Base-by-base conservation (phyloP, 345 rosid species). In the Sonneratia alba region DNA sequence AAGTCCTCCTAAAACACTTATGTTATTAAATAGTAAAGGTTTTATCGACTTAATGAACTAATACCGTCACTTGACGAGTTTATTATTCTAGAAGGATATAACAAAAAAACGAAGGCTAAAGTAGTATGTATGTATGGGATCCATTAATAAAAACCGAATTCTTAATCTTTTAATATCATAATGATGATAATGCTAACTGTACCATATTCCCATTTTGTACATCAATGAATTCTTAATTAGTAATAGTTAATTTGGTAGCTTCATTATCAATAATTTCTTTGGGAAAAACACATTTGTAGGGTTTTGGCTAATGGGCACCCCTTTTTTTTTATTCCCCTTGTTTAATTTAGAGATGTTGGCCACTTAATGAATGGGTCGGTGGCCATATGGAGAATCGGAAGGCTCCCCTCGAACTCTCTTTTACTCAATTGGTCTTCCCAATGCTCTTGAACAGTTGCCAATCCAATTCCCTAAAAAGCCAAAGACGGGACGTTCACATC, bases 261-360 rank as follows among this genome's bases (percentile, higher is more conserved):
- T 48, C 14, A 13, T 12, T 48, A 14, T 10, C 18, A 48, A 48
- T 67, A 15, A 66, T 53, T 21, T 73, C 16, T 67, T 37, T 18
- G 37, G 53, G 27, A 7, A 15, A 70, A 45, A 76, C 85, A 75
- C 69, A 75, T 75, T 42, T 73, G 78, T 80, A 68, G 74, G 86
- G 84, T 77, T 79, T 62, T 79, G 63, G 34, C 63, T 57, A 21
- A 22, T 11, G 64, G 12, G 7, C 7, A 24, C 64, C 34, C 12
- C 24, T 59, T 59, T 48, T 48, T 2, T 48, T 48, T 40, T 40
- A 4, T 40, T 40, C 9, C 5, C 5, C 43, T 40, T 48, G 53
- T 48, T 48, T 48, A 48, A 22, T 59, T 22, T 18, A n/a, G 36
- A 59, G 83, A 67, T 88, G 88, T 84, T 88, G 79, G 85, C 88